These are phyloP conservation scores for Amoeboaphelidium protococcarum DNA, from an alignment of 371 early-diverging fungal species.

Conservation along the genomic window DNA sequence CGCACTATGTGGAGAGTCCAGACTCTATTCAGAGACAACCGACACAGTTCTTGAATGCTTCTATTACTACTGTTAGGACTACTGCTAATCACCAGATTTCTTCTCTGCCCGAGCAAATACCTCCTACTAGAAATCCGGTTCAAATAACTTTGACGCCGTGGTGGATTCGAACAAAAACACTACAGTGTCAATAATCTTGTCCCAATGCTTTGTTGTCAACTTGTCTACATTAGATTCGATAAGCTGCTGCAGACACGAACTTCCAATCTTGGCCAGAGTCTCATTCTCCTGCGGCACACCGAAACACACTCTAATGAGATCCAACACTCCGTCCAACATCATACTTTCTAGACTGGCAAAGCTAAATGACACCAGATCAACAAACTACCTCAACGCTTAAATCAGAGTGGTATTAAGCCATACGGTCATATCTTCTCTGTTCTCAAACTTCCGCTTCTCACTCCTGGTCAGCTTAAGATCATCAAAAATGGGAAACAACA, in stretches of 20 bases:
- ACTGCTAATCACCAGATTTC: background rate
- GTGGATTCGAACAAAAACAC: constrained; percentile 41
- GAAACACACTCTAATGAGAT: constrained; percentile 36
- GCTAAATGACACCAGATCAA: constrained; percentile 52
- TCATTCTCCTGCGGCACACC: constrained; percentile 58
- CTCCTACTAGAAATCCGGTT: constrained; percentile 1
- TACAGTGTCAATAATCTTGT: constrained; percentile 32
- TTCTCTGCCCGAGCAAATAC: background rate
- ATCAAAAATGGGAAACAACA: constrained; percentile 69
- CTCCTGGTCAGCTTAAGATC: constrained; percentile 26
- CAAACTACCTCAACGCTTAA: constrained; percentile 58
- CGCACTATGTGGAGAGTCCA: too few species aligned
- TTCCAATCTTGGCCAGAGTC: constrained; percentile 65
- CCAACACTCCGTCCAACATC: constrained; percentile 43
- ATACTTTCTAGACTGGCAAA: constrained; percentile 32
- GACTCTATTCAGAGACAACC: too few species aligned
- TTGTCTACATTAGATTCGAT: constrained; percentile 43
- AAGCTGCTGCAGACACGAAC: constrained; percentile 62
- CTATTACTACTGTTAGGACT: background rate
- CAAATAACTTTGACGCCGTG: constrained; percentile 50
- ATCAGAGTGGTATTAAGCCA: constrained; percentile 53
- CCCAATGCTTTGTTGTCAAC: constrained; percentile 39
- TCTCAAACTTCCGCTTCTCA: constrained; percentile 20
- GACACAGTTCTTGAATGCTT: background rate
- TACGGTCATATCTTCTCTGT: constrained; percentile 30